A percentile compares a stretch with the other conserved stretches of the same genome.
These are phyloP conservation scores for Verticillium nonalfalfae DNA, from an alignment of 2,329 filamentous ascomycete species.

Conservation along the genomic window DNA sequence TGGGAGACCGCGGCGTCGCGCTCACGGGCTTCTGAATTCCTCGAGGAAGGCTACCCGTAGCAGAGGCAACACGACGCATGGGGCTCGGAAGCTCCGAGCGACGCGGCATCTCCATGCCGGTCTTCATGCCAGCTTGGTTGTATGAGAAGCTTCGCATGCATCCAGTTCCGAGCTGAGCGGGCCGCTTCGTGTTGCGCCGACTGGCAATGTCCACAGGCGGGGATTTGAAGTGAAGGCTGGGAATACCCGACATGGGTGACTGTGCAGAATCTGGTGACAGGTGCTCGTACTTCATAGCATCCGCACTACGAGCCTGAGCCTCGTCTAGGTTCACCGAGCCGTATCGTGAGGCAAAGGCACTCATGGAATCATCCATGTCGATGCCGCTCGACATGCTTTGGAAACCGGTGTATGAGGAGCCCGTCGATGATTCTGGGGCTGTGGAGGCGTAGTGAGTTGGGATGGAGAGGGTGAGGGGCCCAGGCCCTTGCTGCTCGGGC, in stretches of 20 bases:
- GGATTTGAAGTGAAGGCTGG: conserved; percentile 36
- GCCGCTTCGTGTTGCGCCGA: conserved; percentile 42
- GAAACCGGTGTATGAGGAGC: conserved; percentile 4
- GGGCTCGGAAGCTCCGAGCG: conserved; percentile 37
- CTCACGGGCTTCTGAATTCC: conserved; percentile 32
- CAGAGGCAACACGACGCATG: conserved; percentile 49
- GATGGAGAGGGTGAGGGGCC: conserved; percentile 8
- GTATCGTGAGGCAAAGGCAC: background rate
- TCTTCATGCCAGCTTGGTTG: conserved; percentile 31
- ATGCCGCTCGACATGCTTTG: conserved; percentile 5
- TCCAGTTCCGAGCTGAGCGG: conserved; percentile 39
- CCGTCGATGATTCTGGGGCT: background rate
- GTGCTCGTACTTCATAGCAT: conserved; percentile 11
- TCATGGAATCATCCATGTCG: background rate
- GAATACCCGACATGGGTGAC: conserved; percentile 15
- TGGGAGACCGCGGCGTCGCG: conserved; percentile 33
- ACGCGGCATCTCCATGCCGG: conserved; percentile 38
- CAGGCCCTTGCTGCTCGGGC: conserved; percentile 1
- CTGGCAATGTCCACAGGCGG: conserved; percentile 47
- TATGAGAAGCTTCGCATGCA: conserved; percentile 37
- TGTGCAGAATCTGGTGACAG: conserved; percentile 23
- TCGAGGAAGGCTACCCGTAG: conserved; percentile 32
- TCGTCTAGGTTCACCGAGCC: background rate
- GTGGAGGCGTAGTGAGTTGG: conserved; percentile 4
- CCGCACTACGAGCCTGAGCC: background rate